Evolutionary conservation across 2,329 filamentous ascomycete species (phyloP), one percentile per base, ranked within the genome.

Genomic region (Colletotrichum tropicale): DNA sequence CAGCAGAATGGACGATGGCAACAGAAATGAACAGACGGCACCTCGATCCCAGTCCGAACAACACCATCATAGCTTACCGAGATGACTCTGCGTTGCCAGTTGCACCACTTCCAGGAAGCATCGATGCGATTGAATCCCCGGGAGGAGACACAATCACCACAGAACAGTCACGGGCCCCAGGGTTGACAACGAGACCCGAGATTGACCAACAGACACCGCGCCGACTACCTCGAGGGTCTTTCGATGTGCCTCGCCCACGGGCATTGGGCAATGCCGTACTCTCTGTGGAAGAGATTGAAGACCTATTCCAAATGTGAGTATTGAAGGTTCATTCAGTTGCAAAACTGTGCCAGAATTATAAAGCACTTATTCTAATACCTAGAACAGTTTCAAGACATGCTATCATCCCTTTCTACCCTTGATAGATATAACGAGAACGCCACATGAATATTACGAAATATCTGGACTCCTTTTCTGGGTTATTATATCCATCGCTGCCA

Each of bases 401-500:
- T 58, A 58, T 30, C 55, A 58, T 6, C 24, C 55, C 1, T 58
- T 58, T 30, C 55, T 58, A 2, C 55, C 55, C 3, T 4, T 58
- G 24, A 12, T 58, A 26, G 26, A 58, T 21, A 13, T 8, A 4
- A 1, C 0, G 4, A 58, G 24, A 58, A 30, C 24, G 13, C 55
- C 55, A 1, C 55, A 58, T 7, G 24, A 58, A 30, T 58, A 58
- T 1, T 30, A 58, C 55, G 55, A 58, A 30, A 13, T 30, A 8
- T 58, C 55, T 9, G 26, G 16, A 12, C 55, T 58, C 24, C 43
- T 52, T 52, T 58, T 58, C 55, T 77, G 70, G 76, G 43, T n/a
- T 9, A 65, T 76, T 24, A 55, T 74, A 36, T 56, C 73, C 9
- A 67, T 76, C 21, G 70, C 66, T 28, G 66, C 70, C 2, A 34